Percentiles rank a stretch among this genome's conserved stretches.
These are phyloP conservation scores for Penicillium goetzii DNA, from an alignment of 495 filamentous ascomycete species.

Conservation along the genomic window DNA sequence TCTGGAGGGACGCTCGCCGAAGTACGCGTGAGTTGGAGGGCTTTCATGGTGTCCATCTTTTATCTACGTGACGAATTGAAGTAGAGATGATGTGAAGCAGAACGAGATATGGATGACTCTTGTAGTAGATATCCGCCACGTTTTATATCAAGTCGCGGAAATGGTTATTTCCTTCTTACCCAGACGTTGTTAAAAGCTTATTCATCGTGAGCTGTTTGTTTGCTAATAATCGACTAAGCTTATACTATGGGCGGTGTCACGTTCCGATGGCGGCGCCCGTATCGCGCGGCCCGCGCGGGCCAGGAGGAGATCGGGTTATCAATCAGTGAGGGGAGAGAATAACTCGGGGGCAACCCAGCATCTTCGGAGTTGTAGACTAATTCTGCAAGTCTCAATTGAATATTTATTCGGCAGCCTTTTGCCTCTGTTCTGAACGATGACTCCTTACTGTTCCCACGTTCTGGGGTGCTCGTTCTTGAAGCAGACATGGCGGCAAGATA, in stretches of 20 bases:
- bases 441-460: background rate
- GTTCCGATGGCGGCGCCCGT: background rate
- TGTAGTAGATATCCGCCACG: background rate
- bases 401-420: background rate
- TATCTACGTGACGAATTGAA: background rate
- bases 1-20: background rate
- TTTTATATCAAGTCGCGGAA: slow-evolving; percentile 1
- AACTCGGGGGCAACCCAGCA: background rate
- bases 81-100: background rate
- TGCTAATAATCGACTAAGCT: background rate
- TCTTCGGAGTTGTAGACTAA: background rate
- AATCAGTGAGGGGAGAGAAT: slow-evolving; percentile 14
- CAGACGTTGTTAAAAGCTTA: background rate
- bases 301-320: slow-evolving; percentile 23
- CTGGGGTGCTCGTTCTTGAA: background rate
- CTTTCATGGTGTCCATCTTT: slow-evolving; percentile 19
- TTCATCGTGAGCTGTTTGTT: background rate
- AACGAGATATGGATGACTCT: background rate
- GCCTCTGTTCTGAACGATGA: background rate
- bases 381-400: background rate
- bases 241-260: background rate
- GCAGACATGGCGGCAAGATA: background rate
- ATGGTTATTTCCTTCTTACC: background rate
- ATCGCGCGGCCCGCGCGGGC: slow-evolving; percentile 18
- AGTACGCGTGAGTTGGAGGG: slow-evolving; percentile 15